Conservation (phyloP, 495 filamentous ascomycete genomes). For the Hapsidospora chrysogenum region DNA sequence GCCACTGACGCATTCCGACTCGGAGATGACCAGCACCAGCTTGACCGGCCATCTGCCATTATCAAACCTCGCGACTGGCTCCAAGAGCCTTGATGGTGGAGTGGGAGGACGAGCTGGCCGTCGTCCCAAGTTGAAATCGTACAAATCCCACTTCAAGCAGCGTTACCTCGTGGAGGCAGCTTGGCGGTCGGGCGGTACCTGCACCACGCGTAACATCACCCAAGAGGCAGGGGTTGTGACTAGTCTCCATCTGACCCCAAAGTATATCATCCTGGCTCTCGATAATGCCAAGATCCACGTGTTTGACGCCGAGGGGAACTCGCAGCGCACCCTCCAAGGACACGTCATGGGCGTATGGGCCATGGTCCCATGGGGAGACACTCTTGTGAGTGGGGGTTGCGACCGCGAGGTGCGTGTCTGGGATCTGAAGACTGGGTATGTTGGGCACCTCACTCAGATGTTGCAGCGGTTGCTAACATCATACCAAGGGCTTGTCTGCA, state of each 20-base stretch:
- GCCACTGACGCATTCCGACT: constrained; percentile 10
- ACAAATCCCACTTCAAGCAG: constrained; percentile 94
- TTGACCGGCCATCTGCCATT: constrained; percentile 20
- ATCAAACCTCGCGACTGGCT: constrained; percentile 11
- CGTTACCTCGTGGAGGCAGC: constrained; percentile 93
- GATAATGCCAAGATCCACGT: constrained; percentile 99
- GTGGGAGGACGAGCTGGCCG: constrained; percentile 7
- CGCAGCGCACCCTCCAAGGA: constrained; percentile 76
- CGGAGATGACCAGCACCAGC: constrained; percentile 13
- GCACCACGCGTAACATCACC: constrained; percentile 67
- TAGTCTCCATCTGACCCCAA: constrained; percentile 79
- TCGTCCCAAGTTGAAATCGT: constrained; percentile 41
- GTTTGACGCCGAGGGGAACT: constrained; percentile 78
- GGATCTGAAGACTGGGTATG: constrained; percentile 92
- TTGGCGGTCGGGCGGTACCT: constrained; percentile 77
- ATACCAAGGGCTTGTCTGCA: constrained; percentile 46
- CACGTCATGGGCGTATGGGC: constrained; percentile 99
- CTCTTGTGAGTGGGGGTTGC: constrained; percentile 88
- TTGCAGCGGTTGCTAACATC: constrained; percentile 8
- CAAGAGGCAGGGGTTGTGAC: constrained; percentile 96
- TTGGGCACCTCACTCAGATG: constrained; percentile 1
- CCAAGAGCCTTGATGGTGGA: constrained; percentile 22
- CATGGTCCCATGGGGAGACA: constrained; percentile 97
- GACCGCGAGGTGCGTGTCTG: constrained; percentile 94
- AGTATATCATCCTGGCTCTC: constrained; percentile 92